phyloP scores from a whole-genome alignment of 2,329 filamentous ascomycete species.

The Aspergillus novoparasiticus region DNA sequence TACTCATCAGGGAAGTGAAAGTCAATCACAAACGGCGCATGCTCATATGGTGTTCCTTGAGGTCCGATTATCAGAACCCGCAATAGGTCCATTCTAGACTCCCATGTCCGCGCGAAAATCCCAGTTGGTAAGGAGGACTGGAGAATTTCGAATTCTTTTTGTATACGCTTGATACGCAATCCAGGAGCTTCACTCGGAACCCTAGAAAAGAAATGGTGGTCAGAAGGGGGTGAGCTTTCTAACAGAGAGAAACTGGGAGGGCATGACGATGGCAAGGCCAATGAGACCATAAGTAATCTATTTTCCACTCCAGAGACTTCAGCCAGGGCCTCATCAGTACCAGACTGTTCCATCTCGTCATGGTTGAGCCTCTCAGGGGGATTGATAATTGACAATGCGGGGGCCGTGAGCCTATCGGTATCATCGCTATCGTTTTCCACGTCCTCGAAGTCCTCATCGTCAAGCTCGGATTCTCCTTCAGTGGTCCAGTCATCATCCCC shows the following conservation, averaged over 20 bases:
- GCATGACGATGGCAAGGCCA: conserved; percentile 9
- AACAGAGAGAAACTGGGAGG: conserved; percentile 43
- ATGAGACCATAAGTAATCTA: conserved; percentile 1
- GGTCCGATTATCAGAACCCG: conserved; percentile 62
- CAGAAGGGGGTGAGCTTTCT: conserved; percentile 45
- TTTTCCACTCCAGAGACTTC: background rate
- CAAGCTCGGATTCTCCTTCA: conserved; percentile 37
- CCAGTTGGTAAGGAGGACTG: conserved; percentile 55
- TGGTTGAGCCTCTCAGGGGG: conserved; percentile 12
- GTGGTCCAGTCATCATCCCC: conserved; percentile 46
- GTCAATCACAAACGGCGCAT: conserved; percentile 64
- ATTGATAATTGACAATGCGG: conserved; percentile 14
- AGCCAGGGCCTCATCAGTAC: conserved; percentile 1
- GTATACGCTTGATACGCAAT: conserved; percentile 50
- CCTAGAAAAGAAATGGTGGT: conserved; percentile 45
- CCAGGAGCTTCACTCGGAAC: conserved; percentile 27
- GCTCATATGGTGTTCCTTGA: conserved; percentile 61
- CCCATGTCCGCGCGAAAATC: conserved; percentile 63
- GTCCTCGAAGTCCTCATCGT: conserved; percentile 3
- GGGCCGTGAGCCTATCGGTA: background rate
- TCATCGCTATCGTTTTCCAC: background rate
- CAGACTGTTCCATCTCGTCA: background rate
- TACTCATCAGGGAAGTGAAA: conserved; percentile 55
- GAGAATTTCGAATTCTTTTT: conserved; percentile 63
- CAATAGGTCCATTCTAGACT: conserved; percentile 60